phyloP scores from a whole-genome alignment of 2,329 filamentous ascomycete species.

The Cladosporium phlei region DNA sequence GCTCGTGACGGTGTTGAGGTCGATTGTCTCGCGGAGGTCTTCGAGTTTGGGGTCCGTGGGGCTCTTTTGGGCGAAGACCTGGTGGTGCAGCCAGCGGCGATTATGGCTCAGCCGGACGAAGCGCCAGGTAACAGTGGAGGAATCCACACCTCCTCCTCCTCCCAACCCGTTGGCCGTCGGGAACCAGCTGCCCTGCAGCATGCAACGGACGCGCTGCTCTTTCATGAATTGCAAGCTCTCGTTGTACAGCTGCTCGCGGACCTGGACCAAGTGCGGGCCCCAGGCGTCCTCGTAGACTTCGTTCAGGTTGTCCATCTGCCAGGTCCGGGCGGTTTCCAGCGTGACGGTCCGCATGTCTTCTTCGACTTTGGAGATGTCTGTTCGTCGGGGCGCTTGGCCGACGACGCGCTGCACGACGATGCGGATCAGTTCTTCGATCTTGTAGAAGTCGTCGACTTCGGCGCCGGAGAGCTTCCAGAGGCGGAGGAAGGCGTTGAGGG shows the following conservation, averaged over 20 bases:
- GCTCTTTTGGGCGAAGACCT: constrained; percentile 66
- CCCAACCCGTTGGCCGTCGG: constrained; percentile 45
- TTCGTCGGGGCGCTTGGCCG: constrained; percentile 73
- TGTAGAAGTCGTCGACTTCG: constrained; percentile 80
- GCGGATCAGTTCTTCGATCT: constrained; percentile 83
- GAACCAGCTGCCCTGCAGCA: constrained; percentile 90
- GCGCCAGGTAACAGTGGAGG: constrained; percentile 58
- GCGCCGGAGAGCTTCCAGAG: constrained; percentile 90
- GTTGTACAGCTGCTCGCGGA: constrained; percentile 84
- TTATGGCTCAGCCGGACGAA: constrained; percentile 90
- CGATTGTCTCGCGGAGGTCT: constrained; percentile 72
- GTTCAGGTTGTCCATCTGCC: constrained; percentile 91
- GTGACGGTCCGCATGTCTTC: constrained; percentile 84
- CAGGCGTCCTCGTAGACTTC: constrained; percentile 90
- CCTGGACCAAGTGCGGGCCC: constrained; percentile 81
- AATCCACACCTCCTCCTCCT: constrained; percentile 33
- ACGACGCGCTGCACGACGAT: constrained; percentile 88
- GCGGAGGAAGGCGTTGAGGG: constrained; percentile 80
- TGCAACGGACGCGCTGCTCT: constrained; percentile 86
- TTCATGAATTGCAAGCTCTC: constrained; percentile 95
- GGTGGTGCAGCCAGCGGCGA: constrained; percentile 82
- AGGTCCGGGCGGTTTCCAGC: constrained; percentile 67
- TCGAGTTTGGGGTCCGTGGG: constrained; percentile 65
- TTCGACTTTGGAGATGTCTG: constrained; percentile 81
- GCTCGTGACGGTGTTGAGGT: constrained; percentile 80